Conservation (phyloP, 257 asterid genomes). For the Jaltomata sinuosa region DNA sequence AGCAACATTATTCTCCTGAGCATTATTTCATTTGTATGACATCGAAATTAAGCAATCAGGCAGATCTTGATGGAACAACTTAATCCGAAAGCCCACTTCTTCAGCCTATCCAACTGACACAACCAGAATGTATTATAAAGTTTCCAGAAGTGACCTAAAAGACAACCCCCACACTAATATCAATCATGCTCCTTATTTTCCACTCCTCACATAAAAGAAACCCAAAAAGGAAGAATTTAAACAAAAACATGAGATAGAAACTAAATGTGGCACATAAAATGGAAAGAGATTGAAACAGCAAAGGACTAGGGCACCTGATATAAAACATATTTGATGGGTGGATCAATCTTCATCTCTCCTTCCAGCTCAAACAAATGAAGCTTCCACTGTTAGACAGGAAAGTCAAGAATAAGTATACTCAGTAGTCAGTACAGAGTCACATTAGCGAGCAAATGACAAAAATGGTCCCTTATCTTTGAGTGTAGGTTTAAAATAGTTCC, state of each 20-base stretch:
- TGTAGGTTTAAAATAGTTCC: no score
- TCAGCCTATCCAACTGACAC: neutral
- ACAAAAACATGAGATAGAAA: neutral
- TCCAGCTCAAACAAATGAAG: constrained; percentile 26
- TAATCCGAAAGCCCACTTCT: neutral
- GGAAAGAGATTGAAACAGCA: neutral
- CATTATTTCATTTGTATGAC: neutral
- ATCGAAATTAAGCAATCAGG: neutral
- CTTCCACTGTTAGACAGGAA: constrained; percentile 15
- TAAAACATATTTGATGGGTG: constrained; percentile 14
- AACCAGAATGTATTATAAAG: neutral
- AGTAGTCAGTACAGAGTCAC: neutral
- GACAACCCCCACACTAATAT: neutral
- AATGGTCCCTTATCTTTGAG: no score
- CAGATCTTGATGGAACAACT: neutral
- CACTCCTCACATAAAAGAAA: neutral
- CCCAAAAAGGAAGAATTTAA: neutral
- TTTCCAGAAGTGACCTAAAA: neutral
- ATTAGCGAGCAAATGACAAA: neutral
- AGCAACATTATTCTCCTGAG: neutral
- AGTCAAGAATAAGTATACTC: neutral
- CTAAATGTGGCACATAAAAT: neutral
- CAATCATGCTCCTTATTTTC: neutral
- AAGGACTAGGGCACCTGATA: constrained; percentile 10
- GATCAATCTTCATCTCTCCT: constrained; percentile 16